Evolutionary conservation across 441 rosid species (phyloP).

Genomic region (Gossypium lobatum): DNA sequence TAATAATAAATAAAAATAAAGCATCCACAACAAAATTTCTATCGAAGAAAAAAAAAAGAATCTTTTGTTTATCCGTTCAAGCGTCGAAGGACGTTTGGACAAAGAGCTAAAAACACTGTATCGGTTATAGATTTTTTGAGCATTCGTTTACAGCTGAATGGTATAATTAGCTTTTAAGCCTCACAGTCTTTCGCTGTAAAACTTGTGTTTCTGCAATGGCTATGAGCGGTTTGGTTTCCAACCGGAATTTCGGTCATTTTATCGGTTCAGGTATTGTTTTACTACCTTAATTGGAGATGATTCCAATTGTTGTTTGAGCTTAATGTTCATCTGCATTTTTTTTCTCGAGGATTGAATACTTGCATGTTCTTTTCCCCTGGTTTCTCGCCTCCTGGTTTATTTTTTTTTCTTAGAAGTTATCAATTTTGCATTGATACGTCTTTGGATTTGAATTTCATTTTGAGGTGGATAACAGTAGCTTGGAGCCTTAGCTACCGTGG

Average conservation of each 20-base stretch:
- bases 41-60: not conserved
- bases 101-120: slow-evolving; percentile 12
- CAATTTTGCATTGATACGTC: not conserved
- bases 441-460: not conserved
- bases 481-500: not conserved
- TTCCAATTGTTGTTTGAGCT: not conserved
- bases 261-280: slow-evolving; percentile 54
- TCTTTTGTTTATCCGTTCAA: slow-evolving; percentile 33
- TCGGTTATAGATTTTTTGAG: slow-evolving; percentile 18
- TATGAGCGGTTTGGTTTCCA: slow-evolving; percentile 69
- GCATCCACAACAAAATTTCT: not conserved
- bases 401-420: not conserved
- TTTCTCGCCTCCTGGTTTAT: not conserved
- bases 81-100: not conserved
- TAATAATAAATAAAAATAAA: not conserved
- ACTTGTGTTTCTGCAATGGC: slow-evolving; percentile 41
- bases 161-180: slow-evolving; percentile 17
- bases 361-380: not conserved
- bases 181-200: slow-evolving; percentile 1
- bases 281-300: not conserved
- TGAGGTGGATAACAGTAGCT: not conserved
- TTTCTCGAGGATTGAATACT: not conserved
- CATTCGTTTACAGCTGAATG: slow-evolving; percentile 20
- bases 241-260: slow-evolving; percentile 59
- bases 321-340: slow-evolving; percentile 12